Conservation (phyloP, 1,284 basidiomycete genomes). For the Fomes fomentarius region DNA sequence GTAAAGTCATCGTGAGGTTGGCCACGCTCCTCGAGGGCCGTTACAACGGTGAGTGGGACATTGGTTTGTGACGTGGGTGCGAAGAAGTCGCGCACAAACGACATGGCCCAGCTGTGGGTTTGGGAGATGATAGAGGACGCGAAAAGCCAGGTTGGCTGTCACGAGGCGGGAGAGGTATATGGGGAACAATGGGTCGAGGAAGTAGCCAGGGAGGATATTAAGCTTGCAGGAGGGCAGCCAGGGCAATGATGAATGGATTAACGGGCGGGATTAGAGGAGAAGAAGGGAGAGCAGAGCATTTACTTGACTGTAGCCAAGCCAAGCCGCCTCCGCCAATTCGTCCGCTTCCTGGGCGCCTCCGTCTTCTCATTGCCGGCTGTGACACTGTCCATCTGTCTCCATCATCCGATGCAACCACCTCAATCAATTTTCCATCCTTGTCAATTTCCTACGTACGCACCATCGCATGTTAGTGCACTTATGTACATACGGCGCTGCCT, state of each 20-base stretch:
- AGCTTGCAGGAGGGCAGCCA: neutral
- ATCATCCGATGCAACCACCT: too few relatives aligned
- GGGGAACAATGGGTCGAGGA: neutral
- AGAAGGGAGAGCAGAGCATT: conserved; percentile 5
- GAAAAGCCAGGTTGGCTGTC: conserved; percentile 21
- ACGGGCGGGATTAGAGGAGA: neutral
- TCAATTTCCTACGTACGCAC: too few relatives aligned
- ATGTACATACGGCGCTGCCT: too few relatives aligned
- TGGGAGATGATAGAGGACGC: conserved; percentile 3
- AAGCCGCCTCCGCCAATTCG: neutral
- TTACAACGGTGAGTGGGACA: conserved; percentile 21
- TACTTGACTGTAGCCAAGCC: neutral
- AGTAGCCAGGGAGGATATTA: neutral
- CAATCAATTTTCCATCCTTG: too few relatives aligned
- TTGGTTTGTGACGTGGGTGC: conserved; percentile 15
- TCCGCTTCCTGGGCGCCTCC: neutral
- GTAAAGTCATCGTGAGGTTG: conserved; percentile 17
- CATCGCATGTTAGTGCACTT: too few relatives aligned
- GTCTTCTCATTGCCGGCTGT: neutral
- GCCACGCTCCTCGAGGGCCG: conserved; percentile 22
- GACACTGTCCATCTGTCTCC: neutral
- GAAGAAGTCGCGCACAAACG: conserved; percentile 22
- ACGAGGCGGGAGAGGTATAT: neutral
- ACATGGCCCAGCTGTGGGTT: conserved; percentile 25
- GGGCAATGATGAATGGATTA: conserved; percentile 6